Evolutionary conservation across 768 basidiomycete genomes (phyloP), one percentile per base, ranked within the genome.

Genomic region (Suillus lakei): DNA sequence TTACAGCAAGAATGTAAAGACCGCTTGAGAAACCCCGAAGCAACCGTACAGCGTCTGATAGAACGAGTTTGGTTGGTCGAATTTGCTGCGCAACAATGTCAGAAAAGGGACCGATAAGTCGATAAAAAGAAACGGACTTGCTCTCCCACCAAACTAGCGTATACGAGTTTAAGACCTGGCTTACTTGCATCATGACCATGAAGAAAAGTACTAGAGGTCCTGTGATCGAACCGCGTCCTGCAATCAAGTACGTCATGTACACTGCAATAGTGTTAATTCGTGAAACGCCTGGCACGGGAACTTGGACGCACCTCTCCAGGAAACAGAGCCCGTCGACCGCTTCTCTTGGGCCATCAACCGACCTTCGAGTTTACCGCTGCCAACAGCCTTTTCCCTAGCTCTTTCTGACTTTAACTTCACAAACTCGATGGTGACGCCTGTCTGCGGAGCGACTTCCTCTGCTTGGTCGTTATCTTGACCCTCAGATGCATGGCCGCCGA

Each of bases 71-170:
- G n/a, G n/a, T n/a, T n/a, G n/a, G n/a, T n/a, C n/a, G n/a, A n/a
- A n/a, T n/a, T n/a, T n/a, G n/a, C n/a, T n/a, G n/a, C n/a, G n/a
- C n/a, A n/a, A n/a, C n/a, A n/a, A n/a, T n/a, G n/a, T n/a, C n/a
- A n/a, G n/a, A n/a, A n/a, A n/a, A n/a, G n/a, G n/a, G n/a, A n/a
- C n/a, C n/a, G n/a, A n/a, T n/a, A n/a, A n/a, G n/a, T n/a, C n/a
- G n/a, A n/a, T n/a, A n/a, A n/a, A n/a, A n/a, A n/a, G n/a, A n/a
- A n/a, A n/a, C n/a, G n/a, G n/a, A n/a, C n/a, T n/a, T n/a, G n/a
- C n/a, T n/a, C n/a, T n/a, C n/a, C n/a, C n/a, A n/a, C n/a, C 87
- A 91, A 18, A 91, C 86, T 18, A 92, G 78, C 56, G 87, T 88
- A 66, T 91, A 90, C 61, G 85, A 84, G 68, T 86, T 89, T 68